Evolutionary conservation across 306 rosid genomes (phyloP), one percentile per base, ranked within the genome.

Genomic region (Ziziphus jujuba): DNA sequence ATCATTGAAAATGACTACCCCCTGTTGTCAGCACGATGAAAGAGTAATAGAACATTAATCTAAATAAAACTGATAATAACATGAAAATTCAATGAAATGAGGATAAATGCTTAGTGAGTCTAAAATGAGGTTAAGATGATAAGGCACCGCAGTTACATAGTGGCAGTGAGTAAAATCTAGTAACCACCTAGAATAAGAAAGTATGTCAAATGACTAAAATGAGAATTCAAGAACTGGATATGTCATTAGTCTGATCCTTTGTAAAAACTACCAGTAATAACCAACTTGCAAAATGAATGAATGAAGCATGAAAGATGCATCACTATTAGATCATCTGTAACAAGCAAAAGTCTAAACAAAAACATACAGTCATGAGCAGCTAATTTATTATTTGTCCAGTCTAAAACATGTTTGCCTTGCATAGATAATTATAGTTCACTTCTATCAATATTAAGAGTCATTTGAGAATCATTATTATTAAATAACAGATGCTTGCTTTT

Each of bases 1-100:
- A 74, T 90, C 96, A 75, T 85, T 96, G 77, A 86, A 90, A 65
- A 93, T 88, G 65, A 93, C 70, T 56, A 88, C 85, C 34, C 99
- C 99, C 99, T 93, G 81, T 75, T 75, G 63, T 66, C 70, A 77
- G 68, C 75, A 77, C 55, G 20, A 50, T n/a, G 59, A 72, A 1
- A 73, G 64, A 71, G 25, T 17, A 50, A 58, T 2, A 53, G 13
- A 34, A 66, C 19, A 63, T 72, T 66, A 65, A n/a, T 28, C 20
- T 16, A n/a, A 6, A 49, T 19, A 49, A 49, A 19, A 13, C 14
- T 49, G 54, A 49, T 6, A 49, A 49, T 36, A 50, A 52, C 53
- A 49, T 5, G 36, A 59, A 17, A 63, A 76, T 51, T 55, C 35
- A 43, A 53, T 23, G 38, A 22, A n/a, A n/a, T 10, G 38, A 53